Base-by-base conservation (phyloP, 2,329 filamentous ascomycete genomes). In the Lachnellula occidentalis region DNA sequence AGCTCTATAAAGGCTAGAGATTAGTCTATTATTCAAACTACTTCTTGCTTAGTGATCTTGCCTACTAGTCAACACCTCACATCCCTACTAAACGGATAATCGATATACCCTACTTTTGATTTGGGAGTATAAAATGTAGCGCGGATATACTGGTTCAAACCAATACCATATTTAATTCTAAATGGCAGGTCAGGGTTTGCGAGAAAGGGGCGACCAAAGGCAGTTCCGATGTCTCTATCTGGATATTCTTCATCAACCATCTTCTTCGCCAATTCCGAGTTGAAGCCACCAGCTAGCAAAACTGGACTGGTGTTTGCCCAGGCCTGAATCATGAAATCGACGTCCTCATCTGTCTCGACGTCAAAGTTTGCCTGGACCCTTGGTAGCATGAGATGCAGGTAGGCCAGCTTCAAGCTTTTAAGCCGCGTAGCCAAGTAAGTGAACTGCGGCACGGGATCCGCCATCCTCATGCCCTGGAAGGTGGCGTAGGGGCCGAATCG, bases 401-500 rank as follows among this genome's bases (percentile, higher is more conserved):
- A 81, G 1, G 76, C 76, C 15, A 80, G 63, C 2, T 64, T 58
- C n/a, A 68, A 58, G 7, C 63, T 51, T 22, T 66, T 59, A 3
- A 77, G 73, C 58, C 70, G 65, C 41, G 68, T 62, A 58, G 74
- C 76, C 4, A 78, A 65, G 9, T 31, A 31, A 31, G 71, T 67
- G 73, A 77, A 79, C 62, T 76, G 70, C 27, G 66, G 62, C 53
- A 72, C 71, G 1, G 74, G 74, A 52, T 73, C 70, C 21, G 72
- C 73, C 59, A 76, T 74, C 11, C 71, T 68, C 58, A 59, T 61
- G n/a, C 54, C 57, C 57, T 86, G 80, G 69, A 81, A 86, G 0
- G 70, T 70, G 50, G 75, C 78, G 71, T 76, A 86, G 0, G 85
- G 85, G 5, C 75, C 79, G 2, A 88, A 69, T 0, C 83, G 78